Conservation (phyloP, 345 rosid species). For the Crucihimalaya himalaica region DNA sequence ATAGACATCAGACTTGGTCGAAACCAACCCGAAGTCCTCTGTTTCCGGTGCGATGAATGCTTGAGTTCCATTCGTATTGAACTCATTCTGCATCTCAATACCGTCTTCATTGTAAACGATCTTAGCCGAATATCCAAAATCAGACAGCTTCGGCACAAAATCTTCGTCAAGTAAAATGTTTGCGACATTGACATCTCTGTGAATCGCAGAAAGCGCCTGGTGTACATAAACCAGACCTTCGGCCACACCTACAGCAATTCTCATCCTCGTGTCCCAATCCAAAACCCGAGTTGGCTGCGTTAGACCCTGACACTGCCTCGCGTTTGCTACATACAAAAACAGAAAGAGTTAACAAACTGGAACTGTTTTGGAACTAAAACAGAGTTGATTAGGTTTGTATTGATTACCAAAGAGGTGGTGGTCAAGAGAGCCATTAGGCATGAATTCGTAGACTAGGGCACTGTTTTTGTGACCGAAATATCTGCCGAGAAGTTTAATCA, state of each 20-base stretch:
- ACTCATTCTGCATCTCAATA: conserved; percentile 51
- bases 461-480: conserved; percentile 56
- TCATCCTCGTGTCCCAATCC: conserved; percentile 70
- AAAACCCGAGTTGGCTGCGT: conserved; percentile 22
- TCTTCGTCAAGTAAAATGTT: conserved; percentile 66
- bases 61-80: conserved; percentile 64
- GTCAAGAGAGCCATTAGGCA: conserved; percentile 75
- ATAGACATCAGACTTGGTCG: conserved; percentile 73
- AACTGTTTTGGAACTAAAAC: neutral
- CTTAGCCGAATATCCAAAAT: conserved; percentile 66
- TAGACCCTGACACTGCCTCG: neutral
- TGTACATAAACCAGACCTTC: conserved; percentile 73
- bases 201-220: conserved; percentile 54
- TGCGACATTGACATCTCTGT: conserved; percentile 69
- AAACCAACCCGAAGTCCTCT: conserved; percentile 52
- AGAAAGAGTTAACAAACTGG: neutral
- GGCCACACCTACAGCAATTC: conserved; percentile 76
- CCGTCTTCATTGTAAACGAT: conserved; percentile 43
- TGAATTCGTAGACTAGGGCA: conserved; percentile 68
- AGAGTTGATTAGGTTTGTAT: neutral
- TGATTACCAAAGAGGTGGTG: conserved; percentile 58
- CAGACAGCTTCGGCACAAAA: conserved; percentile 36
- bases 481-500: conserved; percentile 65
- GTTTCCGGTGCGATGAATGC: conserved; percentile 54
- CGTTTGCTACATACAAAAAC: neutral